Evolutionary conservation across 164 flowering plant species (phyloP).

Genomic region (Nymphaea thermarum): DNA sequence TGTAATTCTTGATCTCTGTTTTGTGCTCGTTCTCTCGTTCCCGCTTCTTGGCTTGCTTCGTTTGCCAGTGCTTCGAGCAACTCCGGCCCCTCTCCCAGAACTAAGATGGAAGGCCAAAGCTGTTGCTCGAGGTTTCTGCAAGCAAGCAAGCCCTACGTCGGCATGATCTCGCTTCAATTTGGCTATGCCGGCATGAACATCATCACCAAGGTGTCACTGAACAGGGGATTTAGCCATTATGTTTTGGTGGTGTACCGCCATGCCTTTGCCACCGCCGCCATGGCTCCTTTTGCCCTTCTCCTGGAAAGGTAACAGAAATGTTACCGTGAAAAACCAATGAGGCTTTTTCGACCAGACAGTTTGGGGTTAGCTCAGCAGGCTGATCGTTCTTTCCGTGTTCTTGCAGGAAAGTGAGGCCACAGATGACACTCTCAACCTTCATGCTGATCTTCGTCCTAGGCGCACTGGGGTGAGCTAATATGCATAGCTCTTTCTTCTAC

Average conservation of each 20-base stretch:
- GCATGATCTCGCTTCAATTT: slow-evolving; percentile 18
- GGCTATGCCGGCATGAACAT: slow-evolving; percentile 26
- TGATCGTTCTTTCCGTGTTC: neutral
- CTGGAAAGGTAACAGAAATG: slow-evolving; percentile 13
- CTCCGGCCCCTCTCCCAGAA: neutral
- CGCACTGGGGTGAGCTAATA: slow-evolving; percentile 53
- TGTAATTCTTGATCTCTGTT: too few species aligned
- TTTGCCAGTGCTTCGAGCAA: neutral
- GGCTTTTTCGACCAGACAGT: neutral
- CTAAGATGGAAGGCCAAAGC: slow-evolving; percentile 10
- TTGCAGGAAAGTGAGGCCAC: slow-evolving; percentile 67
- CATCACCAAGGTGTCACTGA: slow-evolving; percentile 15
- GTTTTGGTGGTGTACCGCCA: slow-evolving; percentile 25
- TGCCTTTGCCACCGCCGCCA: slow-evolving; percentile 15
- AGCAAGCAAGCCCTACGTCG: slow-evolving; percentile 12
- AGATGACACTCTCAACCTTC: slow-evolving; percentile 56
- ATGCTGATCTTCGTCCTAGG: slow-evolving; percentile 55
- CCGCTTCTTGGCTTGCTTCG: neutral
- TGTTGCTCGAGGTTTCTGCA: slow-evolving; percentile 7
- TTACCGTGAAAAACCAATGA: neutral
- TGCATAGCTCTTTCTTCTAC: neutral
- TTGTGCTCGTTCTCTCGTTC: neutral
- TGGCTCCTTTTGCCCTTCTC: slow-evolving; percentile 21
- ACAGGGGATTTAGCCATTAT: slow-evolving; percentile 21
- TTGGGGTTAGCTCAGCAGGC: neutral